Percentiles rank a stretch among this genome's conserved stretches.
These are phyloP conservation scores for Tetrahymena elliotti DNA, from an alignment of 73 alveolate species.

Conservation along the genomic window DNA sequence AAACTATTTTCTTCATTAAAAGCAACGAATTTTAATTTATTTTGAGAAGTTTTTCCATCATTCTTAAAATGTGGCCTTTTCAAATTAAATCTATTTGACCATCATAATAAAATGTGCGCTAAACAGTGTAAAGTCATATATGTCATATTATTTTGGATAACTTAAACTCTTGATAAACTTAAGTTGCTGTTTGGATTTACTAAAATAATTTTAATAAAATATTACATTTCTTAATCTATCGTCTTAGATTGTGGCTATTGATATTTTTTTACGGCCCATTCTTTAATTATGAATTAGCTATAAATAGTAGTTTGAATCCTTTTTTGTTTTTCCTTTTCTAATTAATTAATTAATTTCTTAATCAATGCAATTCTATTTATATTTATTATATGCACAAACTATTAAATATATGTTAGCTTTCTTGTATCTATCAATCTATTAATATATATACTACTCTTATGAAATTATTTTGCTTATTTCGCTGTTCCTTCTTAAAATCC, in stretches of 20 bases:
- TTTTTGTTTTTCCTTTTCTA: conserved; percentile 56
- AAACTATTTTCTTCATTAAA: neutral
- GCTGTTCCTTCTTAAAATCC: neutral
- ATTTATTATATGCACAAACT: neutral
- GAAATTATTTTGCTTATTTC: neutral
- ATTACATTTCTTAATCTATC: conserved; percentile 44
- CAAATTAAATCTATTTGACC: neutral
- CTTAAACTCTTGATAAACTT: neutral
- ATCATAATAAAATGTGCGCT: neutral
- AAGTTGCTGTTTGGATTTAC: neutral
- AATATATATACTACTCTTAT: neutral
- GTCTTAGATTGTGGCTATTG: conserved; percentile 24
- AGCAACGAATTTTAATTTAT: neutral
- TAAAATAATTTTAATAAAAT: neutral
- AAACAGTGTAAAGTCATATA: neutral
- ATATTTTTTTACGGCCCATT: conserved; percentile 43
- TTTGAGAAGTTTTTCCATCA: neutral
- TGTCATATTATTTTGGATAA: neutral
- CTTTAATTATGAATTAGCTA: neutral
- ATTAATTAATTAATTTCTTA: conserved; percentile 39
- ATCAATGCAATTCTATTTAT: neutral
- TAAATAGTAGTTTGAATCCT: conserved; percentile 52
- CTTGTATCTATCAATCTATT: conserved; percentile 79
- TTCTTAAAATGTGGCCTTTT: neutral
- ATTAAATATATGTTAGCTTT: conserved; percentile 60